Conservation (phyloP, 768 basidiomycete species). For the Hypsizygus marmoreus region DNA sequence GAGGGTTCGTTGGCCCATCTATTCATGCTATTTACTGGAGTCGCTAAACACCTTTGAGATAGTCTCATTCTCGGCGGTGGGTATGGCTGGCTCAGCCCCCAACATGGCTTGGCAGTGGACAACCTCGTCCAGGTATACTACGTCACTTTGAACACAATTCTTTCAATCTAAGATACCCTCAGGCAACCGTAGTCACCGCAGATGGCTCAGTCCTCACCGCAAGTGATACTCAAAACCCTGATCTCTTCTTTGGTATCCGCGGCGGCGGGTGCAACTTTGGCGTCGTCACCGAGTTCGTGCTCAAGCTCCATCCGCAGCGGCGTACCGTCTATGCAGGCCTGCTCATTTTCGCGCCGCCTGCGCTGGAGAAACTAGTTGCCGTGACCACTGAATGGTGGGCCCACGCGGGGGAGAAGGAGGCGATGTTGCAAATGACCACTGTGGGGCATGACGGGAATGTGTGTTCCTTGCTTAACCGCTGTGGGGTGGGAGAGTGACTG, state of each 20-base stretch:
- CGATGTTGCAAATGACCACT: constrained; percentile 34
- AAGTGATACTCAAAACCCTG: constrained; percentile 37
- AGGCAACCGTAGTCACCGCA: constrained; percentile 23
- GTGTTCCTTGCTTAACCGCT: too few relatives aligned
- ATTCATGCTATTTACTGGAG: constrained; percentile 15
- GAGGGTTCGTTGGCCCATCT: constrained; percentile 39
- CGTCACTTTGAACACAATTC: background rate
- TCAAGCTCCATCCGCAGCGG: constrained; percentile 49
- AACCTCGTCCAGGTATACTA: constrained; percentile 41
- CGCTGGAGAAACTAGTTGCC: constrained; percentile 30
- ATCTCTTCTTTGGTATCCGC: constrained; percentile 55
- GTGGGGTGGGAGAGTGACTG: too few relatives aligned
- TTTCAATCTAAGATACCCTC: background rate
- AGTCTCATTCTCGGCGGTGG: constrained; percentile 58
- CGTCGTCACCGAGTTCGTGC: constrained; percentile 55
- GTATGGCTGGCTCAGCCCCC: constrained; percentile 52
- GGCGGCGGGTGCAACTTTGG: constrained; percentile 59
- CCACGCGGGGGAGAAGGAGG: constrained; percentile 39
- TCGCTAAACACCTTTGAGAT: background rate
- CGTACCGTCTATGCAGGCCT: constrained; percentile 46
- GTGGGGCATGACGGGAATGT: constrained; percentile 41
- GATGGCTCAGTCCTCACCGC: constrained; percentile 17
- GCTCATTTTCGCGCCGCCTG: constrained; percentile 34
- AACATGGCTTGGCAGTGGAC: constrained; percentile 50
- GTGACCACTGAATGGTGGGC: constrained; percentile 38